These are phyloP conservation scores for Rhododendron henanense DNA, from an alignment of 148 eudicot species.

Conservation along the genomic window DNA sequence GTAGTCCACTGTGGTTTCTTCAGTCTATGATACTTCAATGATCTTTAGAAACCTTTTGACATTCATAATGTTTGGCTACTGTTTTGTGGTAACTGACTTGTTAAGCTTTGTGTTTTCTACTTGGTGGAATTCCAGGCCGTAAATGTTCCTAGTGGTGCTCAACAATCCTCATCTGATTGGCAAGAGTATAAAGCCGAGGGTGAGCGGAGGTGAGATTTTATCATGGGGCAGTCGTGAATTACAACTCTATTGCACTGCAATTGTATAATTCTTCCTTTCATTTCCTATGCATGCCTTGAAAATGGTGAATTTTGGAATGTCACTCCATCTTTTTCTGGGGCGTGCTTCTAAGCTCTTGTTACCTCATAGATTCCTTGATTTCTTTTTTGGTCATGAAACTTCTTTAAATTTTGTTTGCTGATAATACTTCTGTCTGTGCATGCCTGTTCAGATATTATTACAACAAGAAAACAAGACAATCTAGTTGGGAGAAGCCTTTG, in stretches of 20 bases:
- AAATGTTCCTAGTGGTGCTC: slow-evolving; percentile 39
- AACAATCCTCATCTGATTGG: slow-evolving; percentile 79
- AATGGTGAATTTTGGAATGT: background rate
- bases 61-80: background rate
- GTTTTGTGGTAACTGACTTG: background rate
- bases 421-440: background rate
- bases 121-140: slow-evolving; percentile 27
- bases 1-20: background rate
- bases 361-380: background rate
- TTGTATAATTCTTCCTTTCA: background rate
- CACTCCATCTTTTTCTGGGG: background rate
- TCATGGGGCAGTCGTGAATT: background rate
- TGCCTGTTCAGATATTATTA: slow-evolving; percentile 66
- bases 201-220: slow-evolving; percentile 59
- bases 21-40: background rate
- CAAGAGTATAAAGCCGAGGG: slow-evolving; percentile 77
- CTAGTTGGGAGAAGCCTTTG: slow-evolving; percentile 96
- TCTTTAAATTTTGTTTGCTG: background rate
- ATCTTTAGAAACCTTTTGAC: background rate
- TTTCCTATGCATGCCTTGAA: background rate
- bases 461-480: slow-evolving; percentile 87
- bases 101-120: background rate
- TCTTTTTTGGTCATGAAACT: background rate
- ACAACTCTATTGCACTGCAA: background rate
- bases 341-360: background rate